Evolutionary conservation across 352 stramenopile species (phyloP).

Genomic region (Saprolegnia parasitica): DNA sequence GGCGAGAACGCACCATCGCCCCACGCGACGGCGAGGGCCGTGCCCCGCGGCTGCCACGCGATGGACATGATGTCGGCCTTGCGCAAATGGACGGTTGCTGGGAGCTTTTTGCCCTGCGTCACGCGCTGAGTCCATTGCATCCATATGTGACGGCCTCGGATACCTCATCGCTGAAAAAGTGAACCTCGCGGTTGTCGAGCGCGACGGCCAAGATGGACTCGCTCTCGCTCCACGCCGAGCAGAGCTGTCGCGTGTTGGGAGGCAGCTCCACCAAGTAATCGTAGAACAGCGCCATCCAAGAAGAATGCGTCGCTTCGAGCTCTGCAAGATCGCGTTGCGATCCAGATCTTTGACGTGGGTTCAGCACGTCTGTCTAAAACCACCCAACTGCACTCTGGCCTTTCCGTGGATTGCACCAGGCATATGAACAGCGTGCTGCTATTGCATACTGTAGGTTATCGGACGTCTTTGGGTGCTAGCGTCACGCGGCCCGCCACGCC

Average conservation of each 20-base stretch:
- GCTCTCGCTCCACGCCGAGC: slow-evolving; percentile 74
- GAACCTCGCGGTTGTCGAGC: slow-evolving; percentile 79
- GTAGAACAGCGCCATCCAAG: slow-evolving; percentile 61
- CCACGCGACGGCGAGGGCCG: slow-evolving; percentile 76
- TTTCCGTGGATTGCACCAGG: no score
- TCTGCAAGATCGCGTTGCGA: neutral
- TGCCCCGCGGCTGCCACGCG: slow-evolving; percentile 80
- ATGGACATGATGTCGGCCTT: slow-evolving; percentile 70
- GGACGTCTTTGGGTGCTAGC: neutral
- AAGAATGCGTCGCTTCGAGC: neutral
- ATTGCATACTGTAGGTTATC: no score
- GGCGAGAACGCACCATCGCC: slow-evolving; percentile 48
- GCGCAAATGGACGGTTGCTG: slow-evolving; percentile 51
- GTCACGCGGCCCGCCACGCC: neutral
- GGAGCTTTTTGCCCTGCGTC: slow-evolving; percentile 60
- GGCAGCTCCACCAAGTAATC: slow-evolving; percentile 72
- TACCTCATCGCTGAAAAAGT: slow-evolving; percentile 88
- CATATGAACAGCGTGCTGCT: no score
- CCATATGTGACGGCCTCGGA: neutral
- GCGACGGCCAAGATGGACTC: slow-evolving; percentile 78
- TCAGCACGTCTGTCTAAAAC: no score
- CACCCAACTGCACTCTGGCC: no score
- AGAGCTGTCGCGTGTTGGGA: slow-evolving; percentile 60
- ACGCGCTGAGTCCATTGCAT: slow-evolving; percentile 20
- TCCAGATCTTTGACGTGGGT: no score